Percentiles rank a stretch among this genome's conserved stretches.
phyloP scores from a whole-genome alignment of 495 filamentous ascomycete species.

The Talaromyces stipitatus region DNA sequence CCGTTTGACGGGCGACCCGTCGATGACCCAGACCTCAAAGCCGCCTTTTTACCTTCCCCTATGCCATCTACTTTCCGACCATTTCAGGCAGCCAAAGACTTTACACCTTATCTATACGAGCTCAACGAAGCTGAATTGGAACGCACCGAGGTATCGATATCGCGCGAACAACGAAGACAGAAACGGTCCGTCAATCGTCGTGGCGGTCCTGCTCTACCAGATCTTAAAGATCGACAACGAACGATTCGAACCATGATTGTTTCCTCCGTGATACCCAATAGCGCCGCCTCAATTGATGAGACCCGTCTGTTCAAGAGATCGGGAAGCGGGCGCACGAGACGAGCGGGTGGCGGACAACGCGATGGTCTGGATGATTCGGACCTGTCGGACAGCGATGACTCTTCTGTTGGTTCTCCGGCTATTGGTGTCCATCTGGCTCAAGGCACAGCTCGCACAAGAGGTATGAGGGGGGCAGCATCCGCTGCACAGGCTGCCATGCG shows the following conservation, averaged over 20 bases:
- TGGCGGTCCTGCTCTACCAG: conserved; percentile 88
- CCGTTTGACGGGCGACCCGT: conserved; percentile 91
- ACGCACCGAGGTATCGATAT: conserved; percentile 82
- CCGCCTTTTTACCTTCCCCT: conserved; percentile 81
- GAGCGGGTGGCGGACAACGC: conserved; percentile 35
- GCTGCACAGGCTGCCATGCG: conserved; percentile 68
- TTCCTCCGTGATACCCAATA: conserved; percentile 83
- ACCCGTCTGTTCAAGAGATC: conserved; percentile 77
- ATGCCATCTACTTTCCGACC: conserved; percentile 77
- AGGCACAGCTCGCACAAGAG: conserved; percentile 78
- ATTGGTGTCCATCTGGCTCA: conserved; percentile 55
- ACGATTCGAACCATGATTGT: conserved; percentile 88
- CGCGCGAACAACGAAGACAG: conserved; percentile 85
- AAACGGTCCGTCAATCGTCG: conserved; percentile 91
- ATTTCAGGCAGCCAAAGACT: conserved; percentile 86
- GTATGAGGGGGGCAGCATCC: conserved; percentile 75
- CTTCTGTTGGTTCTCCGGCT: conserved; percentile 78
- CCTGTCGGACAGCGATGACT: conserved; percentile 81
- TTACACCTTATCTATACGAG: conserved; percentile 86
- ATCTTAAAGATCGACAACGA: conserved; percentile 88
- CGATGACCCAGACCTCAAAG: conserved; percentile 79
- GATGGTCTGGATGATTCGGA: conserved; percentile 77
- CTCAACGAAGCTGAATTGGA: conserved; percentile 87
- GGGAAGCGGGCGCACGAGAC: conserved; percentile 44
- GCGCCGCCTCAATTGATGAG: conserved; percentile 70